Evolutionary conservation across 1,284 basidiomycete species (phyloP), one percentile per base, ranked within the genome.

Genomic region (Fomitopsis schrenkii): DNA sequence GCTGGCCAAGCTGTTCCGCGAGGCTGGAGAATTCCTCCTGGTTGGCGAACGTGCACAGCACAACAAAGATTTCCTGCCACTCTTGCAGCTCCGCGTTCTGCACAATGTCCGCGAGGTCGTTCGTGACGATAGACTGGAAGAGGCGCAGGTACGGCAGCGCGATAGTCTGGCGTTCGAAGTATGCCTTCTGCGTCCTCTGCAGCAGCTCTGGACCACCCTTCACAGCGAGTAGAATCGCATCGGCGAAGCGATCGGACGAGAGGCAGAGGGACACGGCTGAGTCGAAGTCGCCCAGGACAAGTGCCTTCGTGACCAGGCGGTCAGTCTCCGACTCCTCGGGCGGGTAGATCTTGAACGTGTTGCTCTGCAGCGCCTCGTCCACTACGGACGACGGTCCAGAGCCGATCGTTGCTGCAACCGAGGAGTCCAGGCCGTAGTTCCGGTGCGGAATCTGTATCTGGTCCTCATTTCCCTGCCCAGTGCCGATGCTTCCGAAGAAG

Each of bases 1-100:
- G 83, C 66, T 91, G 87, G 19, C 97, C 97, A 50, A 99, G 87
- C 72, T 97, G 94, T 74, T 98, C 97, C 1, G 92, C 89, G 7
- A 99, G 81, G 50, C 84, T 82, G 26, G 89, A 79, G 71, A 98
- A 99, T 69, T 98, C 95, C 42, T 94, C 89, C 58, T 84, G 79
- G 64, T 80, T 85, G 1, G 97, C 95, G 75, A 96, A 99, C 0
- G 97, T 98, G 80, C 96, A 98, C 15, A 98, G 76, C 3, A 99
- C 94, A 53, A 98, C 96, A 70, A 99, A 98, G 61, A 97, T 93
- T 75, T 98, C 97, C 66, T 92, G 88, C 97, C 97, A 99, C 73
- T 99, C 96, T 59, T 86, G 80, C 45, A 98, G 75, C 69, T 99
- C 95, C 17, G 95, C 97, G 70, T 98, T 97, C 74, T 97, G 95